Percentiles rank a stretch among this genome's conserved stretches.
phyloP scores from a whole-genome alignment of 805 yeast species.

The Geotrichum ghanense region DNA sequence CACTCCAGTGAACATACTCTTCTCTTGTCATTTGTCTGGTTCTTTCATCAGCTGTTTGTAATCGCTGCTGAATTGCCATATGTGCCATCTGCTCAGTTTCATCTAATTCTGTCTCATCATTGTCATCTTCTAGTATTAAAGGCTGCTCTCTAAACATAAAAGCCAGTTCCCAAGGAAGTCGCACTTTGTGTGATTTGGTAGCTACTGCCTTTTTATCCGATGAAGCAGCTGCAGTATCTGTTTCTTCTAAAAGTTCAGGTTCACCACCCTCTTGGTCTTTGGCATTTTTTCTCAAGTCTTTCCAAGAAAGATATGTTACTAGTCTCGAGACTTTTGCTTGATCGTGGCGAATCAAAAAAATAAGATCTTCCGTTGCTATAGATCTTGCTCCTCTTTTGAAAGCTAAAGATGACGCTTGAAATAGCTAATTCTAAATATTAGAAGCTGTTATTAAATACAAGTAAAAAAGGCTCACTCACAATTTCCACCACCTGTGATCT shows the following conservation, averaged over 20 bases:
- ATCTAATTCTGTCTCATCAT: conserved; percentile 45
- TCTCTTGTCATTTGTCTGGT: conserved; percentile 90
- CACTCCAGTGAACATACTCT: conserved; percentile 98
- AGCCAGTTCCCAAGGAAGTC: conserved; percentile 91
- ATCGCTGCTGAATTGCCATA: conserved; percentile 72
- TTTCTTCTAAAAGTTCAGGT: conserved; percentile 40
- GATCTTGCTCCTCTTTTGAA: conserved; percentile 69
- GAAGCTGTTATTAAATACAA: background rate
- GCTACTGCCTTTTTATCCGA: conserved; percentile 33
- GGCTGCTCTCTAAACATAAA: conserved; percentile 92
- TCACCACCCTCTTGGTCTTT: conserved; percentile 57
- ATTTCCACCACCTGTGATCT: conserved; percentile 90
- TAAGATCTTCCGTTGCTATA: conserved; percentile 85
- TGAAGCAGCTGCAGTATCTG: conserved; percentile 26
- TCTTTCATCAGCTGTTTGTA: conserved; percentile 88
- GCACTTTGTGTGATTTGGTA: conserved; percentile 60
- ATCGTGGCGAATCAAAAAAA: conserved; percentile 84
- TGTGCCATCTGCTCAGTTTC: conserved; percentile 89
- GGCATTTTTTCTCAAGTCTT: conserved; percentile 82
- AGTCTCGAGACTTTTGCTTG: conserved; percentile 86
- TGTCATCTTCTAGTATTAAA: conserved; percentile 50
- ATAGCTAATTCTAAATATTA: conserved; percentile 22
- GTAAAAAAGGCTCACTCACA: conserved; percentile 15
- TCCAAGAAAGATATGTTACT: conserved; percentile 90
- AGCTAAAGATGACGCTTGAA: conserved; percentile 72